These are phyloP conservation scores for Heterobasidion occidentale DNA, from an alignment of 1,284 basidiomycete species.

Conservation along the genomic window DNA sequence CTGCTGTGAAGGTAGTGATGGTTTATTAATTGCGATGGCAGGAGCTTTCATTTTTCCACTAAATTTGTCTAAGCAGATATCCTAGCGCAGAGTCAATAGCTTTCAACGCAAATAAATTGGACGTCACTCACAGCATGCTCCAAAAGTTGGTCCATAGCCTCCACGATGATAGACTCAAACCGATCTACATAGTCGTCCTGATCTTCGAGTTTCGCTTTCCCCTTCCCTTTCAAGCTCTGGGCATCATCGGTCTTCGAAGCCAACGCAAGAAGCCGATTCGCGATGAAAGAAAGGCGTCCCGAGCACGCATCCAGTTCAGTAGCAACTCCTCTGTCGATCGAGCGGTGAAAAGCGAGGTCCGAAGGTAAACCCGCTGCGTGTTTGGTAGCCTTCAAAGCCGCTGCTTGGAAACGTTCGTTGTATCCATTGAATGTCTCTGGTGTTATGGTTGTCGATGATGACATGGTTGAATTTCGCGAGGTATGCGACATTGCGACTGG, in stretches of 20 bases:
- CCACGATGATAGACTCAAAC: constrained; percentile 73
- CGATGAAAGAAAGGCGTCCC: constrained; percentile 49
- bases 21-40: constrained; percentile 45
- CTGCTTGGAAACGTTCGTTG: constrained; percentile 45
- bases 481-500: neutral
- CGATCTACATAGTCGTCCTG: constrained; percentile 80
- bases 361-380: constrained; percentile 48
- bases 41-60: constrained; percentile 65
- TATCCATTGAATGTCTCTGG: constrained; percentile 26
- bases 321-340: constrained; percentile 69
- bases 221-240: constrained; percentile 32
- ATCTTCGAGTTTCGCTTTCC: constrained; percentile 42
- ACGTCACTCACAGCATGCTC: constrained; percentile 67
- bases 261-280: constrained; percentile 57
- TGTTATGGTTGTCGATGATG: constrained; percentile 1
- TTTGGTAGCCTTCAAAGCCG: constrained; percentile 54
- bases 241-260: constrained; percentile 31
- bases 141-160: constrained; percentile 77
- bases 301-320: constrained; percentile 59
- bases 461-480: neutral
- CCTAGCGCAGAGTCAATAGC: constrained; percentile 31
- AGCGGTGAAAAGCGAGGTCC: constrained; percentile 80
- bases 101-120: neutral
- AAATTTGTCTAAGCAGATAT: constrained; percentile 76
- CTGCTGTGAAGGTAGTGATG: constrained; percentile 14